Conservation (phyloP, 2,329 filamentous ascomycete genomes). For the Ascochyta rabiei region DNA sequence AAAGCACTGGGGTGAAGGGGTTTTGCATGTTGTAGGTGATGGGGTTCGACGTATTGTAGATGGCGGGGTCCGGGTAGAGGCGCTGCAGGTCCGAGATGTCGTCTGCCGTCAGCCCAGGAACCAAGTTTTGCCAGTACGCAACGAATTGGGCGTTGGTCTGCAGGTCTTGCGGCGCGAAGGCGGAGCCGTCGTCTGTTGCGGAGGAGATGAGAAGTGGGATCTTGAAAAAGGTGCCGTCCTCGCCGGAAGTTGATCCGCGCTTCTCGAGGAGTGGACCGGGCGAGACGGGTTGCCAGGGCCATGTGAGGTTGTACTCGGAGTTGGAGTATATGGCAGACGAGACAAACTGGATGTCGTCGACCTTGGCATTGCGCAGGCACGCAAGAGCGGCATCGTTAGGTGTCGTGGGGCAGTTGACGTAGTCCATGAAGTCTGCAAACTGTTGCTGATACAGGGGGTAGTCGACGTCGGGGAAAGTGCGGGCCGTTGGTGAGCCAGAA, state of each 20-base stretch:
- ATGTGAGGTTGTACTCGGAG: slow-evolving; percentile 51
- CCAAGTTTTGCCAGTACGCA: slow-evolving; percentile 37
- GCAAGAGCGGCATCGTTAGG: slow-evolving; percentile 40
- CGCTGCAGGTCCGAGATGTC: slow-evolving; percentile 40
- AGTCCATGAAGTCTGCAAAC: slow-evolving; percentile 39
- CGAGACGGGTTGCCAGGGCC: slow-evolving; percentile 58
- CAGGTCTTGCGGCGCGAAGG: slow-evolving; percentile 42
- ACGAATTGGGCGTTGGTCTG: slow-evolving; percentile 46
- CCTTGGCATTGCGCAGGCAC: slow-evolving; percentile 50
- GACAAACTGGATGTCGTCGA: slow-evolving; percentile 47
- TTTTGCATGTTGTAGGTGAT: slow-evolving; percentile 10
- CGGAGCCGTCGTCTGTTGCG: slow-evolving; percentile 45
- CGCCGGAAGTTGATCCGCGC: slow-evolving; percentile 49
- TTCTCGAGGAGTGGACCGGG: slow-evolving; percentile 56
- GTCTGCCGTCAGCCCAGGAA: slow-evolving; percentile 33
- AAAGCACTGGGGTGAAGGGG: slow-evolving; percentile 33
- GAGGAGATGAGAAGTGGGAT: slow-evolving; percentile 44
- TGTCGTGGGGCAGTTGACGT: slow-evolving; percentile 33
- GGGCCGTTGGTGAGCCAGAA: slow-evolving; percentile 44
- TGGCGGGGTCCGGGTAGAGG: slow-evolving; percentile 36
- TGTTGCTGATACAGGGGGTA: slow-evolving; percentile 41
- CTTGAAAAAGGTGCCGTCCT: slow-evolving; percentile 44
- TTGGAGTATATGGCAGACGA: slow-evolving; percentile 50
- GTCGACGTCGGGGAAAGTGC: slow-evolving; percentile 42
- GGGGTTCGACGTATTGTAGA: slow-evolving; percentile 14